Base-by-base conservation (phyloP, 2,329 filamentous ascomycete species). In the Xylariaceae sp. region DNA sequence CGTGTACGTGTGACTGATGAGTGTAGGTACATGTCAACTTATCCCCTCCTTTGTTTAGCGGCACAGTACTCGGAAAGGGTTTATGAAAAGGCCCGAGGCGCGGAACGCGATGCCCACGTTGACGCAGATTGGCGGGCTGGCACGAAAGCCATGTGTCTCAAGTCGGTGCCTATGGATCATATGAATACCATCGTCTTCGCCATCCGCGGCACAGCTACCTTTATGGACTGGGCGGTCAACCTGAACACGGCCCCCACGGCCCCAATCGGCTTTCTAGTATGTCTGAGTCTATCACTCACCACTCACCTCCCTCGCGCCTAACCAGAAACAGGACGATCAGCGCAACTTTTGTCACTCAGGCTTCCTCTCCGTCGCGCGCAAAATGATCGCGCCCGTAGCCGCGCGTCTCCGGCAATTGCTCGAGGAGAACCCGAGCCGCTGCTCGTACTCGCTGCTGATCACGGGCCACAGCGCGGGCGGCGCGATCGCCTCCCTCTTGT, bases 381-480 rank as follows among this genome's bases (percentile, higher is more conserved):
- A 81, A 39, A 93, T 91, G 87, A 65, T 90, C 18, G 67, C 67
- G 4, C 83, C 86, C 0, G 83, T 94, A 1, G 86, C 88, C 1
- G 71, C 77, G 0, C 78, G 85, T 1, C 73, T 94, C 7, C 75
- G 83, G 2, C 72, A 80, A 48, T 67, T 93, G 1, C 72, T 94
- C 0, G 71, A 83, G 48, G 85, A 93, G 48, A 79, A 90, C 47
- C 85, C 87, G 0, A 64, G 68, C 3, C 76, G 86, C 9, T 73
- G 78, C 4, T 67, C 71, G 2, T 85, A 82, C 56, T 87, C 83
- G 13, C 72, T 95, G 8, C 70, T 95, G 15, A 85, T 95, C 45
- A 94, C 89, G 0, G 89, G 89, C 0, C 89, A 95, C 58, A 89
- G 84, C 1, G 89, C 89, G 0, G 89, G 89, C 13, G 89, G 89